These are phyloP conservation scores for Panus rudis DNA, from an alignment of 768 basidiomycete species.

Conservation along the genomic window DNA sequence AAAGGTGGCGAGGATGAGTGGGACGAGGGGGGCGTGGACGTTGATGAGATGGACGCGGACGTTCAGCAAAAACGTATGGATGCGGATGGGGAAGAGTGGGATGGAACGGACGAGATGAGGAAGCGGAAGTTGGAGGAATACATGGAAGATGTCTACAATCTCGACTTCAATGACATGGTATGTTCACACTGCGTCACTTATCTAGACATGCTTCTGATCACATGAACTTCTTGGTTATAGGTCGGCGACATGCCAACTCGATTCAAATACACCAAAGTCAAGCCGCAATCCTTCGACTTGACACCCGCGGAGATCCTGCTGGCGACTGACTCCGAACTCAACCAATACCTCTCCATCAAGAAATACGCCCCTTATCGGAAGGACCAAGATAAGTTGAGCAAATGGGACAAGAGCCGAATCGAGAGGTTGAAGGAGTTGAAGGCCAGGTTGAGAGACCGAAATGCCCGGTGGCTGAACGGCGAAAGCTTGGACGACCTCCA, in stretches of 20 bases:
- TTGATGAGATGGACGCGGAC: constrained; percentile 51
- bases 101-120: constrained; percentile 86
- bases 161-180: constrained; percentile 96
- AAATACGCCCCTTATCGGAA: constrained; percentile 87
- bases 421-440: constrained; percentile 72
- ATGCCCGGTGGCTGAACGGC: constrained; percentile 8
- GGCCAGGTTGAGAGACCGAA: constrained; percentile 44
- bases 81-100: constrained; percentile 63
- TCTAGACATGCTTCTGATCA: constrained; percentile 2
- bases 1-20: constrained; percentile 32
- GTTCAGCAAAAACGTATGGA: constrained; percentile 42
- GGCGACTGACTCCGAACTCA: constrained; percentile 89
- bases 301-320: constrained; percentile 82
- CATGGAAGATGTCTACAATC: constrained; percentile 83
- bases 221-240: constrained; percentile 33
- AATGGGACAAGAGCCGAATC: constrained; percentile 56
- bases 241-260: constrained; percentile 86
- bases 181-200: constrained; percentile 20
- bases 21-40: constrained; percentile 40
- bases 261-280: constrained; percentile 82
- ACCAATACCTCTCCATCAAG: constrained; percentile 84
- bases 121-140: constrained; percentile 79
- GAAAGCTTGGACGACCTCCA: neutral
- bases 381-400: constrained; percentile 25
- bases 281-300: constrained; percentile 58